Conservation (phyloP, 73 alveolate genomes). For the Symbiodinium natans region DNA sequence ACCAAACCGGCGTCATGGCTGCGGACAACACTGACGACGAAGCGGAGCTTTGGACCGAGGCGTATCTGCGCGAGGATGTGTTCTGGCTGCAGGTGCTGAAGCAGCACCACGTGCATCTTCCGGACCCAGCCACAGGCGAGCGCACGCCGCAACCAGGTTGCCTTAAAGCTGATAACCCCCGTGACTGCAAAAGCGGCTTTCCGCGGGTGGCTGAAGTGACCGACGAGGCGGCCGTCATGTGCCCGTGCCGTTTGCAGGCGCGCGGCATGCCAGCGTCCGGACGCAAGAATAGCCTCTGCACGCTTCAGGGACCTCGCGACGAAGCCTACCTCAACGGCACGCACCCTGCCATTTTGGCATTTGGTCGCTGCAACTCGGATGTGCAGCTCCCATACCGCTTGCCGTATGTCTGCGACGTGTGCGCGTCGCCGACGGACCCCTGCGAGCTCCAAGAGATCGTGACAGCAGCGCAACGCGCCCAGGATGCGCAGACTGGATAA, state of each 20-base stretch:
- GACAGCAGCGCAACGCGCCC: constrained; percentile 38
- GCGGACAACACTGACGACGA: too few species aligned
- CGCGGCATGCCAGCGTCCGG: not conserved
- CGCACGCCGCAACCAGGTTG: not conserved
- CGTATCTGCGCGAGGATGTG: too few species aligned
- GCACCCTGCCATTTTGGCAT: not conserved
- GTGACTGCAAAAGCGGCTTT: constrained; percentile 6
- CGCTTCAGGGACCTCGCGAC: not conserved
- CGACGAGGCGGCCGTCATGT: not conserved
- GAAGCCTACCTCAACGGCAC: not conserved
- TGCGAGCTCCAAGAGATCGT: not conserved
- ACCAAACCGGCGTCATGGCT: too few species aligned
- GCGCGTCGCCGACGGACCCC: not conserved
- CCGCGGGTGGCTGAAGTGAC: not conserved
- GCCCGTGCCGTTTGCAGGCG: not conserved
- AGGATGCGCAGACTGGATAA: constrained; percentile 7
- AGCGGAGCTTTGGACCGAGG: too few species aligned
- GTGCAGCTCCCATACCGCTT: constrained; percentile 27
- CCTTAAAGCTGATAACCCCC: not conserved
- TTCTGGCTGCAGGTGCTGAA: too few species aligned
- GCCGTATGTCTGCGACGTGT: not conserved
- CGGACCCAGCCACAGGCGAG: not conserved
- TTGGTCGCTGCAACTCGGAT: not conserved
- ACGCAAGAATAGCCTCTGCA: not conserved
- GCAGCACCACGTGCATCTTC: constrained; percentile 17